Evolutionary conservation across 352 stramenopile species (phyloP).

Genomic region (Stephanocyclus meneghinianus): DNA sequence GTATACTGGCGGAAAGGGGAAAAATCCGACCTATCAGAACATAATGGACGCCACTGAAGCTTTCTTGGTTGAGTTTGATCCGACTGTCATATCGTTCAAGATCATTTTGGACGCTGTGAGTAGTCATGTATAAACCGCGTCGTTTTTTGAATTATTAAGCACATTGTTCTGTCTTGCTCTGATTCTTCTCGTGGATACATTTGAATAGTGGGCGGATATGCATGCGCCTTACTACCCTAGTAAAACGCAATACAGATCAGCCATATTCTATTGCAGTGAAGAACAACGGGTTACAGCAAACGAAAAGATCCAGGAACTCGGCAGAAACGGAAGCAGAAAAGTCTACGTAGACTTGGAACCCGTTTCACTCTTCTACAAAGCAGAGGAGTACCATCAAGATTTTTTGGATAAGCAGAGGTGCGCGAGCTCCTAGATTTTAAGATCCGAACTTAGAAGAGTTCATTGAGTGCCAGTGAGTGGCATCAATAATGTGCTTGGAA

Average conservation of each 20-base stretch:
- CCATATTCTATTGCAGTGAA: conserved; percentile 60
- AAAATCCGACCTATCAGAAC: conserved; percentile 65
- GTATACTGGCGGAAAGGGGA: conserved; percentile 63
- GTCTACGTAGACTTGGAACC: conserved; percentile 64
- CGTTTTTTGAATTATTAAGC: neutral
- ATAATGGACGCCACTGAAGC: conserved; percentile 74
- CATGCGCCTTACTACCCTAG: conserved; percentile 50
- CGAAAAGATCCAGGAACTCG: conserved; percentile 45
- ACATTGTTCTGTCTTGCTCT: neutral
- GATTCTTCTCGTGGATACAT: neutral
- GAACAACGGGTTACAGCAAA: conserved; percentile 49
- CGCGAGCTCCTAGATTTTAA: conserved; percentile 24
- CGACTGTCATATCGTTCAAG: conserved; percentile 58
- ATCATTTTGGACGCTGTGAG: conserved; percentile 54
- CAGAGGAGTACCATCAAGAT: conserved; percentile 79
- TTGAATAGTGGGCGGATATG: conserved; percentile 38
- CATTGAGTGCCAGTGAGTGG: neutral
- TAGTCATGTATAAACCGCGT: neutral
- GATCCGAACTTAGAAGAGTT: neutral
- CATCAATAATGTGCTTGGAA: neutral
- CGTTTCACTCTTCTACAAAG: conserved; percentile 65
- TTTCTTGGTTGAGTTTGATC: conserved; percentile 72
- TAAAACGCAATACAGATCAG: conserved; percentile 65
- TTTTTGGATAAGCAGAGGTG: conserved; percentile 54
- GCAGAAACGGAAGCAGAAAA: conserved; percentile 29